phyloP scores from a whole-genome alignment of 169 alveolate genomes.

The Cryptosporidium parvum region DNA sequence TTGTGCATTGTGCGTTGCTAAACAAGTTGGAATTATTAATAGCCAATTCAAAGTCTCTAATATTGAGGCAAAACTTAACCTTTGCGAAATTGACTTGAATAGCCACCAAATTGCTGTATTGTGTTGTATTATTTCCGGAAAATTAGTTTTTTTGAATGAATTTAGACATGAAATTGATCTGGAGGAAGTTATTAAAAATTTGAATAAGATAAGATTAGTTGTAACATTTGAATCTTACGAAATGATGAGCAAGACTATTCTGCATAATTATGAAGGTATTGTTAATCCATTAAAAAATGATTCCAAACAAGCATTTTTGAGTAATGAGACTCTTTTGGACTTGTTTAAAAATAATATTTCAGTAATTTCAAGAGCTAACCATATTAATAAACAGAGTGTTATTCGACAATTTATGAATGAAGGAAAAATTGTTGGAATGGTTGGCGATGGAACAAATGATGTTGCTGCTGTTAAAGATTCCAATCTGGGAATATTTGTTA shows the following conservation, averaged over 20 bases:
- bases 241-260: not conserved
- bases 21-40: slow-evolving; percentile 38
- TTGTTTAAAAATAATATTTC: slow-evolving; percentile 4
- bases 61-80: not conserved
- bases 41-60: not conserved
- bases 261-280: not conserved
- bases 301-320: not conserved
- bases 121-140: not conserved
- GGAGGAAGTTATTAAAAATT: slow-evolving; percentile 8
- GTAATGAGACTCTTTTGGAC: slow-evolving; percentile 13
- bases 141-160: slow-evolving; percentile 43
- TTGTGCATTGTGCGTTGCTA: slow-evolving; percentile 43
- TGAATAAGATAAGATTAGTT: not conserved
- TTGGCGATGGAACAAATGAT: slow-evolving; percentile 74
- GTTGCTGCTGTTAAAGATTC: slow-evolving; percentile 51
- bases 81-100: not conserved
- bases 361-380: slow-evolving; percentile 46
- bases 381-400: slow-evolving; percentile 21
- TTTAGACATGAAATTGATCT: not conserved
- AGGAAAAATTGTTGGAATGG: slow-evolving; percentile 45
- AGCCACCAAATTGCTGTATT: not conserved
- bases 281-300: not conserved
- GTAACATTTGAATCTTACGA: slow-evolving; percentile 40
- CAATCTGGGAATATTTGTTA: slow-evolving; percentile 26
- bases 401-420: slow-evolving; percentile 24